Conservation (phyloP, 1,139 yeast species). For the Hansenula lynferdii region DNA sequence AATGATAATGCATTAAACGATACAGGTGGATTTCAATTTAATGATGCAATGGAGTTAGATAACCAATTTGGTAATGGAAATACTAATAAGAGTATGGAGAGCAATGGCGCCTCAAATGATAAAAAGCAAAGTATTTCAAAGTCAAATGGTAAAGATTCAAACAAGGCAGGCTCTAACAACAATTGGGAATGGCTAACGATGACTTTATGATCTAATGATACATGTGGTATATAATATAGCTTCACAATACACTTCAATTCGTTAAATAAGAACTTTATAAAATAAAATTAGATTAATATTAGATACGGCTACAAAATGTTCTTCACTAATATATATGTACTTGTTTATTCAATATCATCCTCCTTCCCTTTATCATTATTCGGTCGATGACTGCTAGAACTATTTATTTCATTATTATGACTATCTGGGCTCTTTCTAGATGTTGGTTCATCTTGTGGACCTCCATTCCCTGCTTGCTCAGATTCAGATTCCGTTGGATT, state of each 20-base stretch:
- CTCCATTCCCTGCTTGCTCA: too few relatives aligned
- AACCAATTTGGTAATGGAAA: not conserved
- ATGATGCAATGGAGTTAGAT: not conserved
- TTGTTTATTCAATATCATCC: not conserved
- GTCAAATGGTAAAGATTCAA: not conserved
- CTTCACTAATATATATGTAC: not conserved
- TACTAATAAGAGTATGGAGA: too few relatives aligned
- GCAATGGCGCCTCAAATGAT: too few relatives aligned
- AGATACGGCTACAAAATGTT: not conserved
- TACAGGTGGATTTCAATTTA: conserved; percentile 1
- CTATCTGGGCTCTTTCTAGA: too few relatives aligned
- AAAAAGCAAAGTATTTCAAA: not conserved
- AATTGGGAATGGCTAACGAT: conserved; percentile 26
- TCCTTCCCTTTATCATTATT: not conserved
- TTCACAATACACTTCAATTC: too few relatives aligned
- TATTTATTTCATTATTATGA: too few relatives aligned
- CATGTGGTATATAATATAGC: too few relatives aligned
- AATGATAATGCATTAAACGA: not conserved
- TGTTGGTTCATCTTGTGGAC: too few relatives aligned
- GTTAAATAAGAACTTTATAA: too few relatives aligned
- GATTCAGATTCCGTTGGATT: too few relatives aligned
- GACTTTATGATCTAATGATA: conserved; percentile 19
- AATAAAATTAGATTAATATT: too few relatives aligned
- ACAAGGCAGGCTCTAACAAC: conserved; percentile 6
- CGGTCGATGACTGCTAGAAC: too few relatives aligned